Evolutionary conservation across 1,284 basidiomycete species (phyloP).

Genomic region (Microbotryum lychnidis-dioicae): DNA sequence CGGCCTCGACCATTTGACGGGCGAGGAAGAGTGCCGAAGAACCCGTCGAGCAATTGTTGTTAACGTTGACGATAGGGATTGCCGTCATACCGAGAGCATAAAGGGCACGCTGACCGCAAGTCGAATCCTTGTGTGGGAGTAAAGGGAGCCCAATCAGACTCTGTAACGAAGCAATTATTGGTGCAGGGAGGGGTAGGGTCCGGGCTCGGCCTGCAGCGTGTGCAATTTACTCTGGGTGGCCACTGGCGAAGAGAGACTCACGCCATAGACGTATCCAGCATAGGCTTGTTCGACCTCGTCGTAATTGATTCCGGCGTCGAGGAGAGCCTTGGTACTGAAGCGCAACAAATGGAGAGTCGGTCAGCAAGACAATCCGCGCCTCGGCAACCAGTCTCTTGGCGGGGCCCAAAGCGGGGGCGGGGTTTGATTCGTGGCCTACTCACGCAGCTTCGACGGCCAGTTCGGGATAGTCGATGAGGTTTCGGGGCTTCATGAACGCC

Average conservation of each 20-base stretch:
- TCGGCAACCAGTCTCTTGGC: not conserved
- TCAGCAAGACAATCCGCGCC: not conserved
- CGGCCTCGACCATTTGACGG: slow-evolving; percentile 58
- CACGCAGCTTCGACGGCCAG: slow-evolving; percentile 23
- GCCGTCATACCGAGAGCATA: slow-evolving; percentile 76
- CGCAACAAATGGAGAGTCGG: slow-evolving; percentile 47
- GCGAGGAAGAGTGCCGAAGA: slow-evolving; percentile 60
- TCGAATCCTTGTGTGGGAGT: slow-evolving; percentile 50
- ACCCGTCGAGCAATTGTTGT: slow-evolving; percentile 48
- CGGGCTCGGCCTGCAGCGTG: not conserved
- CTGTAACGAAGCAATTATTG: not conserved
- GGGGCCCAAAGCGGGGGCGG: not conserved
- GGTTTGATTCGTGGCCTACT: not conserved
- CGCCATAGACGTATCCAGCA: slow-evolving; percentile 53
- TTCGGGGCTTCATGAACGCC: slow-evolving; percentile 69
- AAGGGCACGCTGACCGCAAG: slow-evolving; percentile 70
- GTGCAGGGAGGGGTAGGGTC: not conserved
- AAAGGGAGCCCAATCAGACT: not conserved
- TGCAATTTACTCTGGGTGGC: not conserved
- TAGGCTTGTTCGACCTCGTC: slow-evolving; percentile 65
- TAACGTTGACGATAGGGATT: slow-evolving; percentile 74
- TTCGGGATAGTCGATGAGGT: slow-evolving; percentile 40
- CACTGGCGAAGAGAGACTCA: not conserved
- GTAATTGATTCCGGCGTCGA: slow-evolving; percentile 80
- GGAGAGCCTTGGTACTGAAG: slow-evolving; percentile 74